These are phyloP conservation scores for Acacia confusa DNA, from an alignment of 306 rosid genomes.

Conservation along the genomic window DNA sequence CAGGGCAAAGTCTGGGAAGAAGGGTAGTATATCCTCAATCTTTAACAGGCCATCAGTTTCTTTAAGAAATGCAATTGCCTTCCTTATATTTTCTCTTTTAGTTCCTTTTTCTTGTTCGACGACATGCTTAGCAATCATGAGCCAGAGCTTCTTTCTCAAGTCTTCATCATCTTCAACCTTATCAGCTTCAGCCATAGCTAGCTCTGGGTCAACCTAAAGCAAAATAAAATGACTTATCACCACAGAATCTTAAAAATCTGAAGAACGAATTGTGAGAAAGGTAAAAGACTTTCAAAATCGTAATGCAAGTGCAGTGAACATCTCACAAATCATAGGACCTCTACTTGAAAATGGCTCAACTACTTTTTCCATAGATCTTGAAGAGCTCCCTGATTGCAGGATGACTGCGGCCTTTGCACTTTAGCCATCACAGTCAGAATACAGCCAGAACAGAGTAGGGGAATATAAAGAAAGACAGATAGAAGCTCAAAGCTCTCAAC, in stretches of 20 bases:
- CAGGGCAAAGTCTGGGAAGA: slow-evolving; percentile 95
- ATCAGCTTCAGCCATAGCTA: slow-evolving; percentile 99
- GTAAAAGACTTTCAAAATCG: slow-evolving; percentile 16
- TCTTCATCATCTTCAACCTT: slow-evolving; percentile 98
- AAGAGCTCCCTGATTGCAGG: slow-evolving; percentile 17
- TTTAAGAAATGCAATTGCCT: slow-evolving; percentile 96
- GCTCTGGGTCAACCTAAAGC: slow-evolving; percentile 88
- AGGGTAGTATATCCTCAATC: slow-evolving; percentile 94
- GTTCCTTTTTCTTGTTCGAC: slow-evolving; percentile 94
- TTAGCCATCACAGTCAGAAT: slow-evolving; percentile 24
- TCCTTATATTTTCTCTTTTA: slow-evolving; percentile 95
- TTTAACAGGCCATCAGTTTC: slow-evolving; percentile 97
- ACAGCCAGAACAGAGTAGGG: slow-evolving; percentile 16
- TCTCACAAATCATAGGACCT: slow-evolving; percentile 12
- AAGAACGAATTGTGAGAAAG: not conserved
- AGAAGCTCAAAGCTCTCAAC: not conserved
- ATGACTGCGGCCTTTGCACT: slow-evolving; percentile 1
- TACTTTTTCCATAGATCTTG: slow-evolving; percentile 30
- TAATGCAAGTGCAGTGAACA: not conserved
- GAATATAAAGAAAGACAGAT: slow-evolving; percentile 15
- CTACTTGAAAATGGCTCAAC: slow-evolving; percentile 22
- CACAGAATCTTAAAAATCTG: slow-evolving; percentile 4
- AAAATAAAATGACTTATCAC: slow-evolving; percentile 29
- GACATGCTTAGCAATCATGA: slow-evolving; percentile 96
- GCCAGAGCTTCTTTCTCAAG: slow-evolving; percentile 98